Evolutionary conservation across 1,284 basidiomycete species (phyloP), one percentile per base, ranked within the genome.

Genomic region (Lignosus rhinocerotis): DNA sequence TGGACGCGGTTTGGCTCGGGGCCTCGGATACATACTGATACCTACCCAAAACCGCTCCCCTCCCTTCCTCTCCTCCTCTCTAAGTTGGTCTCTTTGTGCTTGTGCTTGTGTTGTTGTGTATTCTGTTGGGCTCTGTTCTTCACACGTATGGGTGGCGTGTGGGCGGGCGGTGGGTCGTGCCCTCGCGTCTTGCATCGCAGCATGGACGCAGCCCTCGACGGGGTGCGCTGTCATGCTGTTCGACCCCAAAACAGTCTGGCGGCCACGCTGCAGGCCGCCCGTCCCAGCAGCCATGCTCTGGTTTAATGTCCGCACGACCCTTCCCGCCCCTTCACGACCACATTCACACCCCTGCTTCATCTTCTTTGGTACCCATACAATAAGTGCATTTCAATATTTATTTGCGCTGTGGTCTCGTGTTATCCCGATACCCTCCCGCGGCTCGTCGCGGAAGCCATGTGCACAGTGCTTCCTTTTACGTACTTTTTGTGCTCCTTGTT

Each of bases 371-470:
- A 47, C 56, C 58, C 60, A 56, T 64, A 64, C 63, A n/a, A 14
- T 64, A 64, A 39, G 47, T 52, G 54, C 48, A 21, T 58, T 62
- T 64, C 44, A 61, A 56, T 64, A 64, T 64, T 64, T 64, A 62
- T 62, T 58, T 46, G 63, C 53, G 36, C 56, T 54, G 56, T 56
- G 51, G 53, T 45, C 21, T 11, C 53, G 55, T 45, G 39, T 30
- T 31, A 47, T 14, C 47, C 38, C 50, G 44, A 57, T 57, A 57
- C 45, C 52, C 45, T 25, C 33, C 21, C 43, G 43, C 43, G 43
- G 21, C 14, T 42, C 39, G 39, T 17, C 11, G 41, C 41, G n/a
- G 48, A 30, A 33, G 25, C 33, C n/a, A 34, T 50, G 36, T 50
- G 51, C 39, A 45, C 55, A 51, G 43, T 47, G 43, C 34, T 14